A percentile compares a stretch with the other conserved stretches of the same genome.
These are phyloP conservation scores for Trichoderma gamsii DNA, from an alignment of 495 filamentous ascomycete species.

Conservation along the genomic window DNA sequence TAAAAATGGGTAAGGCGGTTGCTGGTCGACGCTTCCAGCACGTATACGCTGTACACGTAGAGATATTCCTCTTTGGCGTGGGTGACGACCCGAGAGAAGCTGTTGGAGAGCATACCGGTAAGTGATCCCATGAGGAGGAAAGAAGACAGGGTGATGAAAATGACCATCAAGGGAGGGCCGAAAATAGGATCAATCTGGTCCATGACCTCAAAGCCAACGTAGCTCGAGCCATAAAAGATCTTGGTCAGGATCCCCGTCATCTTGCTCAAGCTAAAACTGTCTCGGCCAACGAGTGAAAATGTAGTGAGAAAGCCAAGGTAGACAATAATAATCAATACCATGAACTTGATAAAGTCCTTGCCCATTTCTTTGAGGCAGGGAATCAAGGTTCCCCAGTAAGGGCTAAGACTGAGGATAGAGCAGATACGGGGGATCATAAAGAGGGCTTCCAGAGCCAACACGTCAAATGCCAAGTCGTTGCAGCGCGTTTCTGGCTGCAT, in stretches of 20 bases:
- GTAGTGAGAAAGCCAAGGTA: slow-evolving; percentile 87
- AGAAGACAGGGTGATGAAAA: slow-evolving; percentile 83
- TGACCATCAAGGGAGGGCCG: slow-evolving; percentile 65
- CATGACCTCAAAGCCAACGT: slow-evolving; percentile 68
- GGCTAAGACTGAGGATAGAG: slow-evolving; percentile 80
- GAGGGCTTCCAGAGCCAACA: slow-evolving; percentile 80
- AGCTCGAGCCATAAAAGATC: slow-evolving; percentile 71
- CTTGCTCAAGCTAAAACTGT: slow-evolving; percentile 60
- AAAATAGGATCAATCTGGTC: slow-evolving; percentile 40
- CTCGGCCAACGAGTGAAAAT: slow-evolving; percentile 80
- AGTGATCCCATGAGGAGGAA: slow-evolving; percentile 86
- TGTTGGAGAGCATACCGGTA: slow-evolving; percentile 88
- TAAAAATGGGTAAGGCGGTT: slow-evolving; percentile 78
- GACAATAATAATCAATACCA: slow-evolving; percentile 77
- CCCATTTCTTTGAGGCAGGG: slow-evolving; percentile 91
- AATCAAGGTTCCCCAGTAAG: slow-evolving; percentile 78
- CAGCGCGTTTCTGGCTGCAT: slow-evolving; percentile 52
- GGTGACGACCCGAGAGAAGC: slow-evolving; percentile 70
- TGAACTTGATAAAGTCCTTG: slow-evolving; percentile 87
- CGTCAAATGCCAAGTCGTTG: slow-evolving; percentile 76
- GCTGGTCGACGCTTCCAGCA: slow-evolving; percentile 72
- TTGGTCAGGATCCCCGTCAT: slow-evolving; percentile 87
- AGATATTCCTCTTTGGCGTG: slow-evolving; percentile 75
- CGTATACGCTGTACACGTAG: slow-evolving; percentile 71
- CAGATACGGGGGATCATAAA: slow-evolving; percentile 88